phyloP scores from a whole-genome alignment of 2,329 filamentous ascomycete species.

The Alternaria panax region DNA sequence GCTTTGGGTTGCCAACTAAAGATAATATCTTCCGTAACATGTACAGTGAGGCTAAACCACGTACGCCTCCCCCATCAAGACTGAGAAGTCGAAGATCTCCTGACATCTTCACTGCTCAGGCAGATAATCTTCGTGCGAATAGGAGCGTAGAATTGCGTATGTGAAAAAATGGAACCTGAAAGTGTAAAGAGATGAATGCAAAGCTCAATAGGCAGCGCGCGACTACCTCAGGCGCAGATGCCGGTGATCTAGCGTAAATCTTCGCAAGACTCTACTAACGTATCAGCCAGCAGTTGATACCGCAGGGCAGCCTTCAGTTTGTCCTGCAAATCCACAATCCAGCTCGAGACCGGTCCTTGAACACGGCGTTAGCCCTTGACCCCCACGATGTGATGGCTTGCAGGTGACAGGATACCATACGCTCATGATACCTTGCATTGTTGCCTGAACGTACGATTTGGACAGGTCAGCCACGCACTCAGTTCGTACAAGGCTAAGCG shows the following conservation, averaged over 20 bases:
- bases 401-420: neutral
- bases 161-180: neutral
- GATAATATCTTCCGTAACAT: slow-evolving; percentile 14
- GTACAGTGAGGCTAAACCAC: slow-evolving; percentile 11
- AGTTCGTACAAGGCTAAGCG: neutral
- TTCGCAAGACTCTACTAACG: neutral
- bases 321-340: neutral
- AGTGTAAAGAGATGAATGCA: neutral
- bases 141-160: neutral
- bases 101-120: neutral
- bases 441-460: neutral
- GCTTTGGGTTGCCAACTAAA: slow-evolving; percentile 17
- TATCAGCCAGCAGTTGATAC: neutral
- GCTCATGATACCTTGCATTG: neutral
- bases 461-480: neutral
- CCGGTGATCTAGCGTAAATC: neutral
- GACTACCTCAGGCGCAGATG: neutral
- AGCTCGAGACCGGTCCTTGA: neutral
- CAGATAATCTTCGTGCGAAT: neutral
- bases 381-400: neutral
- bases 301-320: neutral
- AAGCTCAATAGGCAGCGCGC: neutral
- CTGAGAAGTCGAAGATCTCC: slow-evolving; percentile 12
- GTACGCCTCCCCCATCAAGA: slow-evolving; percentile 16
- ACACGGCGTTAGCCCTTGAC: neutral